phyloP scores from a whole-genome alignment of 2,329 filamentous ascomycete genomes.

The Zasmidium citrigriseum region DNA sequence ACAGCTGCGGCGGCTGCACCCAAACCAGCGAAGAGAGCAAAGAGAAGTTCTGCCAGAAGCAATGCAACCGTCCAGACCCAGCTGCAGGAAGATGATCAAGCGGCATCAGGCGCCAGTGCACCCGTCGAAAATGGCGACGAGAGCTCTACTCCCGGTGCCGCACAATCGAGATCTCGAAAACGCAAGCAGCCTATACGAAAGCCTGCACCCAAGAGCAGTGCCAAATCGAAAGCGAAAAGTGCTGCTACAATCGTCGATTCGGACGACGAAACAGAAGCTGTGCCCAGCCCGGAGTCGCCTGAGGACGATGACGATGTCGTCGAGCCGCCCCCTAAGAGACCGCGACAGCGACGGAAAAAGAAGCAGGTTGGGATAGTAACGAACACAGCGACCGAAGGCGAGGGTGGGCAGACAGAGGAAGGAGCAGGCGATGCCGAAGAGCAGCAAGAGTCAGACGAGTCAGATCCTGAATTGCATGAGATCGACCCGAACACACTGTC shows the following conservation, averaged over 20 bases:
- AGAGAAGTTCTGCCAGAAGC: conserved; percentile 23
- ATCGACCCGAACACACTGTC: conserved; percentile 68
- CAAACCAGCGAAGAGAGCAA: conserved; percentile 23
- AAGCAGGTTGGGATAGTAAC: conserved; percentile 10
- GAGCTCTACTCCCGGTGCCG: not conserved
- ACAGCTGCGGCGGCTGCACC: conserved; percentile 4
- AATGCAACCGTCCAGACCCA: conserved; percentile 22
- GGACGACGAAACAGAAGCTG: conserved; percentile 18
- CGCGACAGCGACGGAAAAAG: conserved; percentile 15
- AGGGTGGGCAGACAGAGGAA: conserved; percentile 12
- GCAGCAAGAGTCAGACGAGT: conserved; percentile 19
- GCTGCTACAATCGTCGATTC: conserved; percentile 19
- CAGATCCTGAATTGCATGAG: conserved; percentile 36
- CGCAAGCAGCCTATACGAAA: conserved; percentile 11
- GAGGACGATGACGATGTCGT: not conserved
- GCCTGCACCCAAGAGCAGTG: conserved; percentile 7
- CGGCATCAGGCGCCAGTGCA: conserved; percentile 3
- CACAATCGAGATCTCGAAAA: conserved; percentile 4
- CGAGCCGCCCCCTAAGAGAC: conserved; percentile 11
- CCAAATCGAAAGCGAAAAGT: conserved; percentile 16
- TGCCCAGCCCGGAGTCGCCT: conserved; percentile 1
- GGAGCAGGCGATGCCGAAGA: conserved; percentile 1
- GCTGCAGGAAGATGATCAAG: conserved; percentile 17
- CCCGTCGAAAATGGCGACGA: not conserved
- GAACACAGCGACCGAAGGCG: conserved; percentile 3